phyloP scores from a whole-genome alignment of 2,329 filamentous ascomycete species.

The Biscogniauxia mediterranea region DNA sequence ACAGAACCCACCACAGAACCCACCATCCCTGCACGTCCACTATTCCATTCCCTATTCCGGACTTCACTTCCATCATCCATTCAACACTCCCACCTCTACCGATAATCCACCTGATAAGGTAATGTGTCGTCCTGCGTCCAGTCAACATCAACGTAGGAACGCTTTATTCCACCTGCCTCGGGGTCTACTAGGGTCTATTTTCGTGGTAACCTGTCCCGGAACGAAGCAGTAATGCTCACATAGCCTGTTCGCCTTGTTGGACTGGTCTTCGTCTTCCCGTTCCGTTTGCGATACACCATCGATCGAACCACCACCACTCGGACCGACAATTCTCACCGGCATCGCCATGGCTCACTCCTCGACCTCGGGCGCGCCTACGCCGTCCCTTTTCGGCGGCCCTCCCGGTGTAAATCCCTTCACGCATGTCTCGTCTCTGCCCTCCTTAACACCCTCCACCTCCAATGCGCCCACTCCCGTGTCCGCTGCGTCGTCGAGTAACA shows the following conservation, averaged over 20 bases:
- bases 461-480: slow-evolving; percentile 45
- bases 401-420: slow-evolving; percentile 20
- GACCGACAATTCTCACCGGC: neutral
- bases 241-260: neutral
- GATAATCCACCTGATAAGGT: too few relatives aligned
- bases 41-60: neutral
- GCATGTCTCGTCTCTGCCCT: slow-evolving; percentile 24
- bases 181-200: neutral
- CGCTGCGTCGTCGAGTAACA: slow-evolving; percentile 64
- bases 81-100: neutral
- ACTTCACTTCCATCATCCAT: neutral
- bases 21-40: neutral
- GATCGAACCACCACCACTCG: neutral
- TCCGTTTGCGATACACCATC: neutral
- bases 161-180: neutral
- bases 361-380: slow-evolving; percentile 21
- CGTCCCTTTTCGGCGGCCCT: slow-evolving; percentile 35
- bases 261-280: neutral
- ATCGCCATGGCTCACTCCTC: slow-evolving; percentile 28
- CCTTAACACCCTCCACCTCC: slow-evolving; percentile 35
- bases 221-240: neutral
- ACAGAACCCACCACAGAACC: too few relatives aligned
- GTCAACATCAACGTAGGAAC: neutral
- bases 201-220: neutral
- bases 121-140: neutral